A percentile compares a stretch with the other conserved stretches of the same genome.
Conservation (phyloP, 169 alveolate genomes). For the Cryptosporidium baileyi region DNA sequence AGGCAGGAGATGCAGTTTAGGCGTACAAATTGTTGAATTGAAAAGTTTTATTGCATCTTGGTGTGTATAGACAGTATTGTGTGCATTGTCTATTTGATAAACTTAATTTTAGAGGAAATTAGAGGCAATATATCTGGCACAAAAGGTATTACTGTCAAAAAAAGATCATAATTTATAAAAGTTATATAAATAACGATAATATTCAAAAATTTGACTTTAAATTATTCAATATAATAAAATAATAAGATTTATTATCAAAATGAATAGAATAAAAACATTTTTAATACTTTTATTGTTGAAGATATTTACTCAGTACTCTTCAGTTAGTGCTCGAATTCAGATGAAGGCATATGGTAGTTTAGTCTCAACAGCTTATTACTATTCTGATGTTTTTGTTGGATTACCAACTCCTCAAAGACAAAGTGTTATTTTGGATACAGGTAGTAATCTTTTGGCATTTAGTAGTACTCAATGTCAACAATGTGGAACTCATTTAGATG, state of each 20-base stretch:
- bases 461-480: slow-evolving; percentile 56
- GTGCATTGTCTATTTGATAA: slow-evolving; percentile 46
- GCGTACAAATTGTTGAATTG: neutral
- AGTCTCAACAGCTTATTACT: slow-evolving; percentile 63
- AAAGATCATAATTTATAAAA: too few relatives aligned
- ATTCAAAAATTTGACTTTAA: too few relatives aligned
- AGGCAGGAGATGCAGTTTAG: slow-evolving; percentile 66
- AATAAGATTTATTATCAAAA: too few relatives aligned
- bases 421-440: slow-evolving; percentile 65
- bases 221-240: too few relatives aligned
- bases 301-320: neutral
- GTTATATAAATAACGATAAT: too few relatives aligned
- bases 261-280: neutral
- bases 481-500: slow-evolving; percentile 65
- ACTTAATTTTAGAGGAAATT: slow-evolving; percentile 9
- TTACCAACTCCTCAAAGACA: slow-evolving; percentile 67
- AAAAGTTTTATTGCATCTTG: slow-evolving; percentile 45
- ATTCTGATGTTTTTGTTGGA: slow-evolving; percentile 65
- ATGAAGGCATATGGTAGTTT: slow-evolving; percentile 69
- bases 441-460: slow-evolving; percentile 61
- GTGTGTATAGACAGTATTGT: slow-evolving; percentile 69
- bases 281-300: neutral
- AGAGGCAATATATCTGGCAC: neutral
- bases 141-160: too few relatives aligned
- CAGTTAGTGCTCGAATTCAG: neutral